phyloP scores from a whole-genome alignment of 148 eudicot species.

The Fagopyrum esculentum region DNA sequence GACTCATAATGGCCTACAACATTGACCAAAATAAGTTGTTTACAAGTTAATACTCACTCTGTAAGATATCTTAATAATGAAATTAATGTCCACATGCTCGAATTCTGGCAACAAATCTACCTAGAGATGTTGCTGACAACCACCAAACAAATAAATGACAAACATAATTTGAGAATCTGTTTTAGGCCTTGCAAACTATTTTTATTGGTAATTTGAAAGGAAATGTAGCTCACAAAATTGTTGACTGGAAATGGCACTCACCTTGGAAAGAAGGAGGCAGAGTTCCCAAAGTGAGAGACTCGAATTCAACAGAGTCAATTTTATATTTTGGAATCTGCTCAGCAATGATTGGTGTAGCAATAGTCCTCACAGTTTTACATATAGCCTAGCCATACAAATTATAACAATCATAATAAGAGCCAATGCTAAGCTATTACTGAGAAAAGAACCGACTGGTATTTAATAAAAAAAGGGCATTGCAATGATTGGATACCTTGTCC shows the following conservation, averaged over 20 bases:
- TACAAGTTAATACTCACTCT: neutral
- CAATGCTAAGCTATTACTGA: neutral
- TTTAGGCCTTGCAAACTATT: neutral
- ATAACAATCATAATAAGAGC: neutral
- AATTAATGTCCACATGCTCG: neutral
- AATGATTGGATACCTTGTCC: constrained; percentile 54
- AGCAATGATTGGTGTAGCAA: constrained; percentile 67
- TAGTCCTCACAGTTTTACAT: constrained; percentile 66
- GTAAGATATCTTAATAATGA: neutral
- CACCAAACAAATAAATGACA: neutral
- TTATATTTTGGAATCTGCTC: constrained; percentile 93
- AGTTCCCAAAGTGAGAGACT: constrained; percentile 63
- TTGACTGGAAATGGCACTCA: constrained; percentile 16
- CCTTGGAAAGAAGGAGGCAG: constrained; percentile 94
- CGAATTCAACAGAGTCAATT: constrained; percentile 73
- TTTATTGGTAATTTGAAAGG: neutral
- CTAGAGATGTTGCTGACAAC: neutral
- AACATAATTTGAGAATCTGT: neutral
- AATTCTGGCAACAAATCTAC: neutral
- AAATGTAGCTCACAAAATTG: neutral
- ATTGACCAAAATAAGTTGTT: neutral
- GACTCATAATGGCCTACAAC: neutral
- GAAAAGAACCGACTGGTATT: neutral
- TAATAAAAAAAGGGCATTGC: neutral
- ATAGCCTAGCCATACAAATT: constrained; percentile 48